Percentiles rank a stretch among this genome's conserved stretches.
Conservation (phyloP, 257 asterid genomes). For the Paraleonurus japonicus region DNA sequence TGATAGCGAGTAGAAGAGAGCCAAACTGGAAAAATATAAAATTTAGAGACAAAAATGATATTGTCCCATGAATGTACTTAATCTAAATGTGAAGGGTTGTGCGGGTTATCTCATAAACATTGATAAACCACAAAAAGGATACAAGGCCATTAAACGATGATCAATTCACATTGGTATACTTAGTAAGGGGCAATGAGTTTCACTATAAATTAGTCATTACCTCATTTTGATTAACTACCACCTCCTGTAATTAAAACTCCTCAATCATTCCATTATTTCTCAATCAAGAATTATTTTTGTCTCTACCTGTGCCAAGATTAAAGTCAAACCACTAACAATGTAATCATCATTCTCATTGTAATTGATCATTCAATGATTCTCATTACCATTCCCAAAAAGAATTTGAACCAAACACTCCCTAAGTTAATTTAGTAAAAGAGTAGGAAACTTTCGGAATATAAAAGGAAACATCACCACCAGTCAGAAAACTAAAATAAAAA, state of each 20-base stretch:
- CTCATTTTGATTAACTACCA: neutral
- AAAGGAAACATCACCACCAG: neutral
- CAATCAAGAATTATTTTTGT: neutral
- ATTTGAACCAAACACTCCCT: neutral
- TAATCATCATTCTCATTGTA: neutral
- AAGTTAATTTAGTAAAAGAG: neutral
- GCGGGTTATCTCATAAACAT: neutral
- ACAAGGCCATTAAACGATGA: neutral
- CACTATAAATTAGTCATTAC: neutral
- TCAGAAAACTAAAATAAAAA: constrained; percentile 4
- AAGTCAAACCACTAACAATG: neutral
- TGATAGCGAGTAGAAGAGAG: no score
- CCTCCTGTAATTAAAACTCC: neutral
- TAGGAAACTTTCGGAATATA: neutral
- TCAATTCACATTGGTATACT: neutral
- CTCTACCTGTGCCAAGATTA: neutral
- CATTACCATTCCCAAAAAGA: neutral
- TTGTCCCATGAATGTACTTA: neutral
- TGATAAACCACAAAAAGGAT: neutral
- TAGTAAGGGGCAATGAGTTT: neutral
- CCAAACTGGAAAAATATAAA: no score
- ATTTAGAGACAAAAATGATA: no score
- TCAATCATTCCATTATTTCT: no score
- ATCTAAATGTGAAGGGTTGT: neutral
- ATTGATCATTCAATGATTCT: neutral